Evolutionary conservation across 2,329 filamentous ascomycete genomes (phyloP), one percentile per base, ranked within the genome.

Genomic region (Trichoderma sp.): DNA sequence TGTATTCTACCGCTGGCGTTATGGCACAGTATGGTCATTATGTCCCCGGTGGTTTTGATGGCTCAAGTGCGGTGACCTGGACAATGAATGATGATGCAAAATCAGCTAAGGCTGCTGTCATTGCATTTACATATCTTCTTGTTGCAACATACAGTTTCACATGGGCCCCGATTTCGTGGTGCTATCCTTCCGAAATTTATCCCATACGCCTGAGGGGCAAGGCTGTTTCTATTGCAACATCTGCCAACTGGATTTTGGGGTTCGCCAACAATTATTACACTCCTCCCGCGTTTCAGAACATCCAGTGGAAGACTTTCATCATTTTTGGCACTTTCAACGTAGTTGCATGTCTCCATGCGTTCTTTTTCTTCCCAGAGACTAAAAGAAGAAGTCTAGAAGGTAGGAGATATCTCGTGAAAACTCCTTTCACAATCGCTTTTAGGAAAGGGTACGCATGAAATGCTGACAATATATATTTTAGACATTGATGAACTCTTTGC

Each of bases 181-280:
- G 50, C 15, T 56, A 64, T 56, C 61, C 61, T 17, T 56, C 61
- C 2, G 61, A 64, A 6, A 45, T 64, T 10, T 64, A 56, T 34
- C 50, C 50, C 22, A 45, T 64, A 17, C 50, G 50, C 12, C 19
- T 64, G 9, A 45, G 61, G 45, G 50, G 61, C 27, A 64, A 64
- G 27, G 61, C 61, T 1, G 60, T 42, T n/a, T 54, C 60, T 2
- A 64, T 54, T 5, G 50, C 60, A 32, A 64, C 60, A 7, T 54
- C 60, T 1, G 60, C 60, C 5, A 54, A 64, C 29, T 64, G 60
- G 60, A 64, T 64, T 3, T 15, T 64, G 25, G 50, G 50, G 17
- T 74, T 84, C 80, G 70, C 83, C 73, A 53, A 53, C 15, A 53
- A 53, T 29, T 53, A 53, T 17, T 53, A 53, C 29, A 53, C 50